Evolutionary conservation across 176 grass and related monocot species (phyloP).

Genomic region (Raddia guianensis): DNA sequence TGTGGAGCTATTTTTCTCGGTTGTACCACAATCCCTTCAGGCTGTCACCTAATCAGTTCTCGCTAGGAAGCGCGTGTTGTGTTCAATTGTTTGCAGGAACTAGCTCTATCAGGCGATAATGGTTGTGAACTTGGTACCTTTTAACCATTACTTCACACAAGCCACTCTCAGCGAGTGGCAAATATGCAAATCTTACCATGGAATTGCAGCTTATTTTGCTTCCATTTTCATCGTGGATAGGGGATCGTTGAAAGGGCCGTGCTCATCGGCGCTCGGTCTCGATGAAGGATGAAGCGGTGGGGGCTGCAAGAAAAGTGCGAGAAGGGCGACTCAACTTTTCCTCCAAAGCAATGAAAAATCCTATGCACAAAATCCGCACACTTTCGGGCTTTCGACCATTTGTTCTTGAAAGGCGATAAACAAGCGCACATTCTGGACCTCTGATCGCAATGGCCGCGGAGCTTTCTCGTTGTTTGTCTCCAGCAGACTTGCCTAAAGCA

Average conservation of each 20-base stretch:
- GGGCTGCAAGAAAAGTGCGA: constrained; percentile 77
- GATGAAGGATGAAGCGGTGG: constrained; percentile 71
- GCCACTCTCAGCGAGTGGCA: too few species aligned
- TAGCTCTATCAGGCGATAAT: constrained; percentile 71
- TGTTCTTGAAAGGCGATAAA: not conserved
- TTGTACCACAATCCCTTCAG: constrained; percentile 40
- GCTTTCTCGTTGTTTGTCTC: not conserved
- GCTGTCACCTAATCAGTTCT: constrained; percentile 90
- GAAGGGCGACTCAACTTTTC: not conserved
- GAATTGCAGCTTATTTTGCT: constrained; percentile 9
- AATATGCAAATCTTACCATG: too few species aligned
- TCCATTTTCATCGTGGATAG: constrained; percentile 42
- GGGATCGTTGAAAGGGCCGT: constrained; percentile 87
- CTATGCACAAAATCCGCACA: not conserved
- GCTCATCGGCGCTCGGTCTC: constrained; percentile 83
- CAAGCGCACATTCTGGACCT: not conserved
- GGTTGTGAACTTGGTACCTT: constrained; percentile 32
- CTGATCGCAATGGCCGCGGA: not conserved
- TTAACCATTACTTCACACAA: constrained; percentile 13
- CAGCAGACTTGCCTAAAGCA: too few species aligned
- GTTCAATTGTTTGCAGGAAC: constrained; percentile 81
- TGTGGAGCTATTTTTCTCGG: constrained; percentile 27
- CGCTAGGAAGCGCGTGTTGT: constrained; percentile 84
- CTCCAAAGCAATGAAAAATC: not conserved
- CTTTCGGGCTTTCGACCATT: not conserved